These are phyloP conservation scores for Erythrobasidium yunnanense DNA, from an alignment of 768 basidiomycete genomes.

Conservation along the genomic window DNA sequence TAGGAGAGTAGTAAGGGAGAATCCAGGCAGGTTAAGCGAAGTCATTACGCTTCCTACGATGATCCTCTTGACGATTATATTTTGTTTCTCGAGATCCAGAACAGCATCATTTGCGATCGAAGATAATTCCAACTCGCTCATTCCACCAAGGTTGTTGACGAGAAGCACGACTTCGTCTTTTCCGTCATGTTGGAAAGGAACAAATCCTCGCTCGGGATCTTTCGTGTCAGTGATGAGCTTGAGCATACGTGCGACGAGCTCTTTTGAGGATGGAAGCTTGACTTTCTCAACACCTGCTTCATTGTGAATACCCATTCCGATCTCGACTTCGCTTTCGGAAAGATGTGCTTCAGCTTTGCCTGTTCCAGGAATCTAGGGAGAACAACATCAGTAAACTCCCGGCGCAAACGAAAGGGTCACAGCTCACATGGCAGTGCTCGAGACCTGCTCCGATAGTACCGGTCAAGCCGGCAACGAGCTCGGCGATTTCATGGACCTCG, in stretches of 20 bases:
- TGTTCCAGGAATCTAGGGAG: conserved; percentile 42
- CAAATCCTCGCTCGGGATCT: conserved; percentile 43
- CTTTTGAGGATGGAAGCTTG: conserved; percentile 35
- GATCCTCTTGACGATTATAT: conserved; percentile 36
- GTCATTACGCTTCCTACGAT: conserved; percentile 35
- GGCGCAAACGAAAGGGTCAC: not conserved
- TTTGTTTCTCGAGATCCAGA: conserved; percentile 28
- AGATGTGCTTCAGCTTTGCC: conserved; percentile 40
- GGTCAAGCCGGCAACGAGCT: conserved; percentile 37
- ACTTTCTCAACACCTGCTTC: conserved; percentile 44
- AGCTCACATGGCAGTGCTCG: conserved; percentile 43
- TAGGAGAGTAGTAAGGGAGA: conserved; percentile 43
- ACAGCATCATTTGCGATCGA: conserved; percentile 36
- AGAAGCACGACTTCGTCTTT: conserved; percentile 41
- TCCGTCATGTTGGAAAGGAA: conserved; percentile 42
- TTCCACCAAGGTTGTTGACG: conserved; percentile 44
- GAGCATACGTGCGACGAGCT: conserved; percentile 42
- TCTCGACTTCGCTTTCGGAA: conserved; percentile 41
- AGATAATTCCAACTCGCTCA: conserved; percentile 38
- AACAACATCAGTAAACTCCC: not conserved
- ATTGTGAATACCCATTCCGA: conserved; percentile 46
- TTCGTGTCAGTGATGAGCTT: conserved; percentile 40
- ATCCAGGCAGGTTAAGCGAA: conserved; percentile 45
- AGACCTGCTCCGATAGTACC: conserved; percentile 44
- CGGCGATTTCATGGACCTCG: conserved; percentile 40